phyloP scores from a whole-genome alignment of 306 rosid genomes.

The Prunus persica region Prunus_persica_NCBIv2 NC_034014.1:3532501-3533000 shows the following conservation, averaged over 20 bases:
- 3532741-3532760: constrained; percentile 26
- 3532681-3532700: constrained; percentile 9
- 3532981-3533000: constrained; percentile 21
- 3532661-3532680: constrained; percentile 24
- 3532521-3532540: constrained; percentile 39
- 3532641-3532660: constrained; percentile 22
- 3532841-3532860: constrained; percentile 53
- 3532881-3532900: constrained; percentile 47
- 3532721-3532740: constrained; percentile 26
- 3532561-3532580: constrained; percentile 25
- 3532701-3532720: constrained; percentile 24
- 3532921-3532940: constrained; percentile 59
- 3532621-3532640: constrained; percentile 17
- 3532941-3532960: constrained; percentile 50
- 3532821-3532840: constrained; percentile 33
- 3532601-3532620: constrained; percentile 16
- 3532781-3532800: constrained; percentile 27
- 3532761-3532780: constrained; percentile 27
- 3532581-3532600: constrained; percentile 7
- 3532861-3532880: constrained; percentile 21
- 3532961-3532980: constrained; percentile 54
- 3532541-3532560: constrained; percentile 26
- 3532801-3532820: constrained; percentile 7
- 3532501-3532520: constrained; percentile 27
- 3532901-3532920: constrained; percentile 40